Evolutionary conservation across 2,329 filamentous ascomycete species (phyloP).

Genomic region (Zymoseptoria passerinii): DNA sequence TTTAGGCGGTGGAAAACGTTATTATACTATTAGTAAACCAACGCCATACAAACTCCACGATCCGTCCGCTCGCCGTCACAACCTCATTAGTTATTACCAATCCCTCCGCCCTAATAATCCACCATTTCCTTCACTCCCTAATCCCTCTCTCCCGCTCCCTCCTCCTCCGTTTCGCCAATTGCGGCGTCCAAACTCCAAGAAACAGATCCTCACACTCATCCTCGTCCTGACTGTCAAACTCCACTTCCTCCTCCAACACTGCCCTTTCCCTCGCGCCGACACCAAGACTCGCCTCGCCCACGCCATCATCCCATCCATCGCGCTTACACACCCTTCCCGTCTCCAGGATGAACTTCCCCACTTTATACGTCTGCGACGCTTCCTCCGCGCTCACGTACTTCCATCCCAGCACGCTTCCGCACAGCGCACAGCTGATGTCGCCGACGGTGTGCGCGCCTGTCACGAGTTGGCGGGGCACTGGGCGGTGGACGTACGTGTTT

Average conservation of each 20-base stretch:
- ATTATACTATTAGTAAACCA: background rate
- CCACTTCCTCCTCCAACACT: constrained; percentile 38
- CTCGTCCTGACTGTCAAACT: constrained; percentile 58
- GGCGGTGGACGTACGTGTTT: constrained; percentile 50
- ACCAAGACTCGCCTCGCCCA: constrained; percentile 16
- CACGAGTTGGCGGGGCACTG: constrained; percentile 51
- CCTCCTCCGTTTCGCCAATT: constrained; percentile 43
- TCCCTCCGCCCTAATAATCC: background rate
- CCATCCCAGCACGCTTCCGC: constrained; percentile 52
- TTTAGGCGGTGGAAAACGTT: too few relatives aligned
- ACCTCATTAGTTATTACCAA: background rate
- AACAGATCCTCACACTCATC: constrained; percentile 61
- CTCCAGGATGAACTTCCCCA: constrained; percentile 60
- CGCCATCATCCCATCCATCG: constrained; percentile 40
- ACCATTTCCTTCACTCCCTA: background rate
- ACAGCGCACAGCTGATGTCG: constrained; percentile 51
- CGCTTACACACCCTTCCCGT: constrained; percentile 46
- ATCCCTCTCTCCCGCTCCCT: constrained; percentile 22
- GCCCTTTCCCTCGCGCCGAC: constrained; percentile 13
- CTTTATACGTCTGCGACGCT: constrained; percentile 54
- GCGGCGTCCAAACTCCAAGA: constrained; percentile 52
- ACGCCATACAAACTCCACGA: background rate
- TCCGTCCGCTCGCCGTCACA: background rate
- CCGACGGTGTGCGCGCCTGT: constrained; percentile 56
- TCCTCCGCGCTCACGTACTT: constrained; percentile 57